Base-by-base conservation (phyloP, 148 eudicot genomes). In the Rhododendron mucronatum region DNA sequence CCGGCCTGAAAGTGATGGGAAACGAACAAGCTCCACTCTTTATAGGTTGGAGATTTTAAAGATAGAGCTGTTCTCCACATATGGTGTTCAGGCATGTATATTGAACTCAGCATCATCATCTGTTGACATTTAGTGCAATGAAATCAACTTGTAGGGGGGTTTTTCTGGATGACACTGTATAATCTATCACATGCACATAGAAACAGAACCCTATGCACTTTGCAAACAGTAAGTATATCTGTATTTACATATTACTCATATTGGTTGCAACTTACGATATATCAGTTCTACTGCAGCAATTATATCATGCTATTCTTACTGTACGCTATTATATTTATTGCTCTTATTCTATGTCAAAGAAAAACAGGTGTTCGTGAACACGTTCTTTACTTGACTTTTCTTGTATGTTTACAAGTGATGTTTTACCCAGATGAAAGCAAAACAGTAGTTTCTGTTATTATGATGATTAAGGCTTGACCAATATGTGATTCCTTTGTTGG, bases 81-180 rank as follows among this genome's bases (percentile, higher is more conserved):
- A 92, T 51, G 94, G 94, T 57, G 85, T 84, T 86, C 94, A 90
- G 91, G 94, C 78, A 92, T 87, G 90, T 89, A 80, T 78, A 69
- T 76, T 78, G 39, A 83, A 48, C 85, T 78, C 12, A n/a, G 71
- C 26, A 26, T 51, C 44, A 16, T 61, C 82, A 14, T 75, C 15
- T 75, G 8, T 67, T 13, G 26, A 44, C 1, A 55, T 65, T 45
- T 83, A 51, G 26, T 2, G 20, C 33, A 61, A 39, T 57, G 39
- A 82, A 81, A 41, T 81, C 63, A 44, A 7, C 28, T 18, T 50
- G 23, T 28, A 51, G 50, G 39, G n/a, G 41, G 53, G 9, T 26
- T 80, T 53, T 78, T 47, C 33, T 78, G 82, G 82, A 45, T 13
- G 16, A 78, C 14, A 47, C 51, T 44, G 41, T 77, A 11, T 78